Conservation (phyloP, 2,329 filamentous ascomycete genomes). For the Raffaelea albimanens region DNA sequence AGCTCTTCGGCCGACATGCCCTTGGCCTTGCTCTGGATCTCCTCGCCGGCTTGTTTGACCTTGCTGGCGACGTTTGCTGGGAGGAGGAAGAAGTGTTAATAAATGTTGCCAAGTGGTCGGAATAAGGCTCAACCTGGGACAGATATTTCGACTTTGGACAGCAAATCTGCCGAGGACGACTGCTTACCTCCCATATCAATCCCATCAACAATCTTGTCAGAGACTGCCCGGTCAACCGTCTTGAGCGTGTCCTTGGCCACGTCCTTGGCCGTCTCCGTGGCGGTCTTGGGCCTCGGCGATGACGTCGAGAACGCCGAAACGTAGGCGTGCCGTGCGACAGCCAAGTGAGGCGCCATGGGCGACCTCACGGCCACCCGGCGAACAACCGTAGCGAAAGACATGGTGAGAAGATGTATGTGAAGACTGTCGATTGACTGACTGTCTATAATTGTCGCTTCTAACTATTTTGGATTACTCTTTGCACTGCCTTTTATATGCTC, state of each 20-base stretch:
- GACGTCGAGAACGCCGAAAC: constrained; percentile 41
- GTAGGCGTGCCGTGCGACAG: constrained; percentile 10
- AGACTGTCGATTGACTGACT: no score
- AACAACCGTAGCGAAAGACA: no score
- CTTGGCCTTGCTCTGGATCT: constrained; percentile 15
- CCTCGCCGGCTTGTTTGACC: constrained; percentile 32
- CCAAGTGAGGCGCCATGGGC: no score
- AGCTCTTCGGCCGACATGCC: constrained; percentile 12
- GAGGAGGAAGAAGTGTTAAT: no score
- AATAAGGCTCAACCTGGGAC: not conserved
- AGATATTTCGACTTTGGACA: not conserved
- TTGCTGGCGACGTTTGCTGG: constrained; percentile 32
- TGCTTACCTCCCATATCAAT: constrained; percentile 50
- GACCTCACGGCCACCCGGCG: no score
- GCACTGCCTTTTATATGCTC: no score
- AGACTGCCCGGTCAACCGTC: constrained; percentile 48
- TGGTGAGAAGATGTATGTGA: no score
- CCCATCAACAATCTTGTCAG: constrained; percentile 51
- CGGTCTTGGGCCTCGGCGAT: constrained; percentile 33
- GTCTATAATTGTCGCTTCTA: no score
- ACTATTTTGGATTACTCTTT: no score
- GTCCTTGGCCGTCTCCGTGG: constrained; percentile 45
- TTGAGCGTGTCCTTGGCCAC: constrained; percentile 49
- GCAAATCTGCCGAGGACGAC: no score
- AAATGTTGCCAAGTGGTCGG: not conserved